A percentile compares a stretch with the other conserved stretches of the same genome.
phyloP scores from a whole-genome alignment of 2,329 filamentous ascomycete genomes.

The Xylaria sp. region DNA sequence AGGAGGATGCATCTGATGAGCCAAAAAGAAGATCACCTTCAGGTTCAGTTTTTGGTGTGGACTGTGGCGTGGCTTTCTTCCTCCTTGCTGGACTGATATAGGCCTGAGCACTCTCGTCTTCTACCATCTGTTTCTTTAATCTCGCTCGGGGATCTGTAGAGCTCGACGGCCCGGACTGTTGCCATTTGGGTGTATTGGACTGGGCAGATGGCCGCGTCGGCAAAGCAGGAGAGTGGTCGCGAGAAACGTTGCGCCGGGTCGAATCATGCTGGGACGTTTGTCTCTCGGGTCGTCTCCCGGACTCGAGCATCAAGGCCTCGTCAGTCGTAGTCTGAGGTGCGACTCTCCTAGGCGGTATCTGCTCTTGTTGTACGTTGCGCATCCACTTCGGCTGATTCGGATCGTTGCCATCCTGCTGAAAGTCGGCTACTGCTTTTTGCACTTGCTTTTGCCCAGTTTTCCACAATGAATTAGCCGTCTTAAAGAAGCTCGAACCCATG shows the following conservation, averaged over 20 bases:
- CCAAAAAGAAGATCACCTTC: slow-evolving; percentile 74
- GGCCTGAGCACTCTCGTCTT: slow-evolving; percentile 82
- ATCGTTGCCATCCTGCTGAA: slow-evolving; percentile 77
- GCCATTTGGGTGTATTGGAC: slow-evolving; percentile 67
- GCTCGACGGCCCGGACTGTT: slow-evolving; percentile 59
- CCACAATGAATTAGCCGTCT: slow-evolving; percentile 95
- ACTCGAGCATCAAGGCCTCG: slow-evolving; percentile 83
- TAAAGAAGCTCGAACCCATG: slow-evolving; percentile 84
- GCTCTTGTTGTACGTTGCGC: slow-evolving; percentile 72
- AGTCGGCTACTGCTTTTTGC: slow-evolving; percentile 89
- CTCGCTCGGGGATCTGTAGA: slow-evolving; percentile 64
- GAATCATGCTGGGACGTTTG: slow-evolving; percentile 48
- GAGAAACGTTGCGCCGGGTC: slow-evolving; percentile 46
- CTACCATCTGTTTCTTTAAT: slow-evolving; percentile 76
- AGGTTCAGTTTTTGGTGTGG: slow-evolving; percentile 55
- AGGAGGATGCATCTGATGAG: slow-evolving; percentile 50
- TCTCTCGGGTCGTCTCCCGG: slow-evolving; percentile 65
- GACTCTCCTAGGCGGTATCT: slow-evolving; percentile 49
- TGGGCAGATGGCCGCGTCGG: slow-evolving; percentile 56
- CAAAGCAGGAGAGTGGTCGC: slow-evolving; percentile 62
- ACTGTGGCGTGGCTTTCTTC: slow-evolving; percentile 70
- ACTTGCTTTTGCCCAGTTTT: slow-evolving; percentile 93
- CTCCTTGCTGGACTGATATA: slow-evolving; percentile 89
- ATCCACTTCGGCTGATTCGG: slow-evolving; percentile 94
- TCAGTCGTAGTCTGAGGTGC: slow-evolving; percentile 64